Conservation (phyloP, 2,329 filamentous ascomycete genomes). For the Aspergillus pseudoterreus region DNA sequence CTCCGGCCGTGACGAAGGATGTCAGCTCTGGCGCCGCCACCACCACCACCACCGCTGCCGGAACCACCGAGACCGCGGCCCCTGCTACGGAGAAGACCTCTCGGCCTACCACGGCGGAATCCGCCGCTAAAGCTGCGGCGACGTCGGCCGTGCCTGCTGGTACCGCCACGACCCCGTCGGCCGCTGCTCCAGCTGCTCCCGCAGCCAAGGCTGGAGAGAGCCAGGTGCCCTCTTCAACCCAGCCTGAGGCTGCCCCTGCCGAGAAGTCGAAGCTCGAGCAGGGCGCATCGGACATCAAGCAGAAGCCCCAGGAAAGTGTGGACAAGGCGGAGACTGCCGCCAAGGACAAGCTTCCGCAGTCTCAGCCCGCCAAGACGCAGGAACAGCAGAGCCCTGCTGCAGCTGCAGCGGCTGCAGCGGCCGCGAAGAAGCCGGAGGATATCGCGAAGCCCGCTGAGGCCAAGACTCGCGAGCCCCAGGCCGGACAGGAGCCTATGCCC, state of each 20-base stretch:
- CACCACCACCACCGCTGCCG: constrained; percentile 19
- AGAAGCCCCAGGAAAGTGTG: no score
- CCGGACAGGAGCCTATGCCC: constrained; percentile 2
- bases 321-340: not conserved
- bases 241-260: not conserved
- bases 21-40: constrained; percentile 16
- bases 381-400: not conserved
- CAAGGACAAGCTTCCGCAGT: not conserved
- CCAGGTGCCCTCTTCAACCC: not conserved
- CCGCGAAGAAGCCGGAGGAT: constrained; percentile 2
- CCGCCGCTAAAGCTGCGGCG: not conserved
- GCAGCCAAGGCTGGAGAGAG: constrained; percentile 3
- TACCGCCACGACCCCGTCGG: not conserved
- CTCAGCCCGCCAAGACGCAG: not conserved
- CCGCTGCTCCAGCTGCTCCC: not conserved
- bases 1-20: constrained; percentile 10
- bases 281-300: not conserved
- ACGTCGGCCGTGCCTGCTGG: constrained; percentile 4
- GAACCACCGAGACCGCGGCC: constrained; percentile 12
- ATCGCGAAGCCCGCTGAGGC: constrained; percentile 8
- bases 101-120: no score
- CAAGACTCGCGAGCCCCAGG: constrained; percentile 7
- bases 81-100: constrained; percentile 2
- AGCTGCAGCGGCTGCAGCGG: not conserved
- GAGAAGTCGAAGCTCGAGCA: constrained; percentile 5